A percentile compares a stretch with the other conserved stretches of the same genome.
Conservation (phyloP, 495 filamentous ascomycete genomes). For the Oleoguttula mirabilis region DNA sequence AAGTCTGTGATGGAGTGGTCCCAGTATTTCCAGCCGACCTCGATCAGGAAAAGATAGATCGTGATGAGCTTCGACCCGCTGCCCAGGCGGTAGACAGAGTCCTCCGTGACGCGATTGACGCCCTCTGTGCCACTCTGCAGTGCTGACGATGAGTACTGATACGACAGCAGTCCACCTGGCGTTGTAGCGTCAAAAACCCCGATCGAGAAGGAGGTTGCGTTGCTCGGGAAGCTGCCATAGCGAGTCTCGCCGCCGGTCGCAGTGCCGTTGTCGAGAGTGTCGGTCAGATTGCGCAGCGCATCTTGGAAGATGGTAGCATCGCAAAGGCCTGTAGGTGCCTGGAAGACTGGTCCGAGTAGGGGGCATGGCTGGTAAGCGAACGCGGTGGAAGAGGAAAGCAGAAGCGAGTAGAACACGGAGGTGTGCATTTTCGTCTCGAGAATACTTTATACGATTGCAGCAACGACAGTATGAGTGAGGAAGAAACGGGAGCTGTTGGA, state of each 20-base stretch:
- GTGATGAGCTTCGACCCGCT: conserved; percentile 42
- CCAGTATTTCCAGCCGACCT: conserved; percentile 33
- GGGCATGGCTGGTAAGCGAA: conserved; percentile 9
- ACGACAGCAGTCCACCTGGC: conserved; percentile 14
- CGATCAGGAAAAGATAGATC: conserved; percentile 34
- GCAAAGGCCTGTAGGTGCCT: conserved; percentile 4
- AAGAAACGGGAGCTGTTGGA: too few species aligned
- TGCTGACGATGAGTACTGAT: conserved; percentile 22
- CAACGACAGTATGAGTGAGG: too few species aligned
- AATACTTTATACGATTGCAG: too few species aligned
- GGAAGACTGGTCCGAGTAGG: conserved; percentile 13
- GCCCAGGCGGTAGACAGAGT: conserved; percentile 38
- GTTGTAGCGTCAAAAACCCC: conserved; percentile 2
- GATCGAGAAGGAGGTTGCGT: conserved; percentile 11
- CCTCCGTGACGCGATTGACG: conserved; percentile 29
- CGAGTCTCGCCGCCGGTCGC: conserved; percentile 4
- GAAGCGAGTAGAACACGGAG: too few species aligned
- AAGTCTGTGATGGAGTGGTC: conserved; percentile 39
- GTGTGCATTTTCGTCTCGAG: too few species aligned
- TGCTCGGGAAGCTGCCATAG: conserved; percentile 2
- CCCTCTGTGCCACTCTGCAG: conserved; percentile 20
- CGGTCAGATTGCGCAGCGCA: conserved; percentile 7
- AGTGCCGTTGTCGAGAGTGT: conserved; percentile 8
- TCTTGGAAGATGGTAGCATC: conserved; percentile 4
- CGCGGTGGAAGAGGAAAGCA: too few species aligned